Percentiles rank a stretch among this genome's conserved stretches.
Conservation (phyloP, 2,329 filamentous ascomycete genomes). For the Proliferodiscus dingleyae region DNA sequence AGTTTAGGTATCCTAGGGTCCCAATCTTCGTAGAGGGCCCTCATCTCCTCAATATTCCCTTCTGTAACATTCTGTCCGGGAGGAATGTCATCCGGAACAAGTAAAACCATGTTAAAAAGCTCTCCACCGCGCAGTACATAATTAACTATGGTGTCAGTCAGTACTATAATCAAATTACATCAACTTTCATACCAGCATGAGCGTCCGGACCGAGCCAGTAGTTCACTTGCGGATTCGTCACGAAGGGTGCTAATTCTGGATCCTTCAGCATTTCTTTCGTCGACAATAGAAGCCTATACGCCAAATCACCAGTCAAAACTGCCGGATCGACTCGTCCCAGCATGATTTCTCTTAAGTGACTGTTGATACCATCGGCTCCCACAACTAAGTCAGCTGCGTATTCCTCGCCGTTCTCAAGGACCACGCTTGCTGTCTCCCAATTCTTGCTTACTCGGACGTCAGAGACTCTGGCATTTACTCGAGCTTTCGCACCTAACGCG, state of each 20-base stretch:
- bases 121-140: slow-evolving; percentile 42
- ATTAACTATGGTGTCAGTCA: slow-evolving; percentile 31
- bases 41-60: slow-evolving; percentile 38
- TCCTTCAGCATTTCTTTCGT: slow-evolving; percentile 39
- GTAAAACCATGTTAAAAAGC: slow-evolving; percentile 43
- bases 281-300: slow-evolving; percentile 42
- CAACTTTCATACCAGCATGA: slow-evolving; percentile 36
- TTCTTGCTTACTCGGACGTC: slow-evolving; percentile 25
- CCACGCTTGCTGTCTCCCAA: slow-evolving; percentile 21
- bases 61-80: slow-evolving; percentile 35
- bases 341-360: slow-evolving; percentile 34
- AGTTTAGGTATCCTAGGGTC: slow-evolving; percentile 49
- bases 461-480: slow-evolving; percentile 36
- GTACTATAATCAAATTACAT: background rate
- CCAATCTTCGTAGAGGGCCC: slow-evolving; percentile 38
- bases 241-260: slow-evolving; percentile 35
- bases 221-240: slow-evolving; percentile 39
- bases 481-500: slow-evolving; percentile 34
- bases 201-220: slow-evolving; percentile 44
- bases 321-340: slow-evolving; percentile 43
- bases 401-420: slow-evolving; percentile 26
- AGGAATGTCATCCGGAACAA: slow-evolving; percentile 35
- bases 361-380: slow-evolving; percentile 40
- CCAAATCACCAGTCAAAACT: slow-evolving; percentile 40
- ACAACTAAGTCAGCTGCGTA: slow-evolving; percentile 35